Conservation (phyloP, 2,329 filamentous ascomycete genomes). For the Pseudopyricularia javanii region DNA sequence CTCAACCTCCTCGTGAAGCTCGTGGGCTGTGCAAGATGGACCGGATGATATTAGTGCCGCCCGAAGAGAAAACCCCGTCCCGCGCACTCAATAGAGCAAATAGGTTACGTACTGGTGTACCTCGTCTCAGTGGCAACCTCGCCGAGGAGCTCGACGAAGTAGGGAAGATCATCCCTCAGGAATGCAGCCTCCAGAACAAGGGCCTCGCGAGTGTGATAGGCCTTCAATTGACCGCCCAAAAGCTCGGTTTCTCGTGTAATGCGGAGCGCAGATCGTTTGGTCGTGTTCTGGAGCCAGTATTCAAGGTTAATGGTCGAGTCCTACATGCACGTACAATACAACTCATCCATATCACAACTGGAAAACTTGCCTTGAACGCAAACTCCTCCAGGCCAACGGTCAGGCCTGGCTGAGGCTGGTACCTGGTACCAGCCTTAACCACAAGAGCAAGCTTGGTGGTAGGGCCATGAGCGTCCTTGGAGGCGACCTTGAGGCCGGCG, state of each 20-base stretch:
- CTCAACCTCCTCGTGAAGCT: constrained; percentile 81
- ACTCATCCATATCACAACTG: background rate
- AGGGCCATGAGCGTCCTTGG: constrained; percentile 76
- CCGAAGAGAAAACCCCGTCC: background rate
- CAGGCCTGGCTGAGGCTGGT: constrained; percentile 79
- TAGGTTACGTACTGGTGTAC: constrained; percentile 53
- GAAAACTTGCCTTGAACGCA: constrained; percentile 74
- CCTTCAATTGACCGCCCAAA: constrained; percentile 76
- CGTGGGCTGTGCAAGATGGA: constrained; percentile 52
- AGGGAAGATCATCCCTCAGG: constrained; percentile 87
- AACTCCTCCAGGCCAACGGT: constrained; percentile 86
- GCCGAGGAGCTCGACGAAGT: constrained; percentile 90
- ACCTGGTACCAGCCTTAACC: constrained; percentile 87
- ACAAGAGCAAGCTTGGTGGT: constrained; percentile 87
- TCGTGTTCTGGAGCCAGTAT: constrained; percentile 53
- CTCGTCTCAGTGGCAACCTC: constrained; percentile 85
- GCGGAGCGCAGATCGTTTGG: constrained; percentile 77
- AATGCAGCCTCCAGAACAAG: constrained; percentile 89
- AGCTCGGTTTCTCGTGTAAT: constrained; percentile 94
- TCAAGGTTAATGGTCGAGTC: constrained; percentile 32
- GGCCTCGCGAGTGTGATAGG: constrained; percentile 88
- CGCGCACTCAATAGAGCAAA: background rate
- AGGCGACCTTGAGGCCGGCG: constrained; percentile 82
- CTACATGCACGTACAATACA: background rate
- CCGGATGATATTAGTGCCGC: constrained; percentile 6